phyloP scores from a whole-genome alignment of 129 eudicot species.

The Oenanthe sinensis region DNA sequence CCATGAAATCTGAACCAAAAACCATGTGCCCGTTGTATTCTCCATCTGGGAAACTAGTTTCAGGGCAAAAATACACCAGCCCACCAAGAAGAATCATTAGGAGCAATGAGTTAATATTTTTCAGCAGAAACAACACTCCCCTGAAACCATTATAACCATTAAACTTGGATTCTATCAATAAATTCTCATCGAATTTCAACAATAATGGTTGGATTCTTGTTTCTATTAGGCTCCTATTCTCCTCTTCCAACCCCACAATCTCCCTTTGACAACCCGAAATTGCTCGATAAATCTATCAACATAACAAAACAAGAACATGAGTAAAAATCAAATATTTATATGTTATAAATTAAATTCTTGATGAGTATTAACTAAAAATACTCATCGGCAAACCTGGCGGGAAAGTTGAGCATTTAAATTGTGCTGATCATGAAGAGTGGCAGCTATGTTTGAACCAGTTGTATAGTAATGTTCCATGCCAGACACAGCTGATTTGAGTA shows the following conservation, averaged over 20 bases:
- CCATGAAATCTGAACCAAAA: slow-evolving; percentile 44
- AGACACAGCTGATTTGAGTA: slow-evolving; percentile 41
- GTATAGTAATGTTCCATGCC: slow-evolving; percentile 51
- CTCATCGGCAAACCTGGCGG: slow-evolving; percentile 34
- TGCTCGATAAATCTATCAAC: background rate
- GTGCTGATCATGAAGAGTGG: slow-evolving; percentile 36
- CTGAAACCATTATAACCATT: slow-evolving; percentile 45
- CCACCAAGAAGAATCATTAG: slow-evolving; percentile 40
- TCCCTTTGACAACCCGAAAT: slow-evolving; percentile 6
- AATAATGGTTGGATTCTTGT: slow-evolving; percentile 4
- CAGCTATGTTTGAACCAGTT: slow-evolving; percentile 26
- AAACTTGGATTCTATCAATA: slow-evolving; percentile 30
- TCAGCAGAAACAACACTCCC: slow-evolving; percentile 40
- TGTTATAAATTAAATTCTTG: background rate
- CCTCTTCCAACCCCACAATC: background rate
- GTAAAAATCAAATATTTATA: background rate
- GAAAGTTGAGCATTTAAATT: slow-evolving; percentile 30
- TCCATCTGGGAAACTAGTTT: slow-evolving; percentile 17
- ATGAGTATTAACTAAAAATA: background rate
- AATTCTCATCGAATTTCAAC: background rate
- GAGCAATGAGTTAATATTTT: slow-evolving; percentile 37
- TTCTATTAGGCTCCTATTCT: background rate
- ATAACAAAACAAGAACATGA: background rate
- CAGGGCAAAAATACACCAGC: slow-evolving; percentile 40
- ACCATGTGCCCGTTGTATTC: slow-evolving; percentile 17